Base-by-base conservation (phyloP, 169 alveolate species). In the Plasmodium sp. region DNA sequence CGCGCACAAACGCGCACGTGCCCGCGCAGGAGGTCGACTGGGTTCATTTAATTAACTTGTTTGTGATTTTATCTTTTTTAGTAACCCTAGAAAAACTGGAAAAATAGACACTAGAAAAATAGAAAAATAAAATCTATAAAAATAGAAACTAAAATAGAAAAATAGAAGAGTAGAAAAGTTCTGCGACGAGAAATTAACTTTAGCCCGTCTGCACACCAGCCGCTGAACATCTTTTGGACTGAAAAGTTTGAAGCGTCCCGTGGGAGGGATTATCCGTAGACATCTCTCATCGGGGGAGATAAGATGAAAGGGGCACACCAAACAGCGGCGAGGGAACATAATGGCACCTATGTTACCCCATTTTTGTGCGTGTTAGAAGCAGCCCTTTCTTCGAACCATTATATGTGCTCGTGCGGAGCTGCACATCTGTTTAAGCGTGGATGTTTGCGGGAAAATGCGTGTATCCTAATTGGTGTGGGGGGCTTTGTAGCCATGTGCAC, bases 1-100 rank as follows among this genome's bases (percentile, higher is more conserved):
- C 51, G 1, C 16, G 18, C 51, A 31, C 48, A 22, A 18, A 31
- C 39, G 22, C 41, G 45, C 33, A 33, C 79, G 34, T 45, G 31
- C 84, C 84, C 31, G n/a, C n/a, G 22, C 54, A 71, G 18, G 18
- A 33, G 56, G 18, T 71, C 51, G 27, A 34, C 36, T 84, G 45
- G 43, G 34, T 84, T 72, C 84, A 80, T 41, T 43, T 43, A 72
- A 62, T 84, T 84, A 72, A 84, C 51, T 72, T 14, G 74, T 84
- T 84, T 84, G 93, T 84, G 75, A 72, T 84, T 84, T 84, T 7
- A 71, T 62, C 41, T 45, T 83, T 43, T 77, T 80, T 22, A 22
- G 72, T 80, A n/a, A 80, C 27, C 9, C 45, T 43, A 43, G 58
- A 80, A 22, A 77, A 39, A 77, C 36, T 27, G 9, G 43, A 77